phyloP scores from a whole-genome alignment of 1,284 basidiomycete genomes.

The Spongiforma sp. region DNA sequence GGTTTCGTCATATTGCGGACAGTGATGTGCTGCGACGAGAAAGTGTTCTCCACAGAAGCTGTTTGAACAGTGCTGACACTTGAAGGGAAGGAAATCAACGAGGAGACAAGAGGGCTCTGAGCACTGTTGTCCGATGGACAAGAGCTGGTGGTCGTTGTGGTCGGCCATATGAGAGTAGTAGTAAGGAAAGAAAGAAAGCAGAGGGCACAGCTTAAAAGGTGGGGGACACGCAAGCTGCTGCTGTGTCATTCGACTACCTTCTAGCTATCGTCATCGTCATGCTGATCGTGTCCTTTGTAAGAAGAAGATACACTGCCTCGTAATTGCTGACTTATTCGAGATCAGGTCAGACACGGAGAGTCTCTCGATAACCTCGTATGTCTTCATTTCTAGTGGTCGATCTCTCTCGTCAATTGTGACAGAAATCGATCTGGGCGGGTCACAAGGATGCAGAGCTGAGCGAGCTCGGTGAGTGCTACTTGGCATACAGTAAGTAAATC shows the following conservation, averaged over 20 bases:
- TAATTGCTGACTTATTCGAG: slow-evolving; percentile 32
- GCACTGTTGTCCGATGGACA: slow-evolving; percentile 75
- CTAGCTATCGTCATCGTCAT: slow-evolving; percentile 9
- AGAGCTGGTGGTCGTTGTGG: slow-evolving; percentile 52
- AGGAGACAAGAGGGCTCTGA: slow-evolving; percentile 64
- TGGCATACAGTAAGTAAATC: background rate
- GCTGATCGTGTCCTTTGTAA: slow-evolving; percentile 33
- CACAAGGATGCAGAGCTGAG: slow-evolving; percentile 85
- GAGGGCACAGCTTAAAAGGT: slow-evolving; percentile 25
- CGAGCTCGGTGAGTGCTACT: slow-evolving; percentile 68
- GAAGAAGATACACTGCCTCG: slow-evolving; percentile 1
- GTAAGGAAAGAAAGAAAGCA: background rate
- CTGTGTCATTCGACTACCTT: slow-evolving; percentile 9
- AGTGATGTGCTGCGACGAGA: slow-evolving; percentile 65
- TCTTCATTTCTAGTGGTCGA: too few relatives aligned
- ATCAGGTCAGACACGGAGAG: slow-evolving; percentile 76
- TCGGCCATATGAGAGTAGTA: slow-evolving; percentile 16
- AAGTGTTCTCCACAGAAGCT: slow-evolving; percentile 80
- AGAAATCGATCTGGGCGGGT: slow-evolving; percentile 79
- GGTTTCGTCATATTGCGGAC: slow-evolving; percentile 70
- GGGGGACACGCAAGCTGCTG: slow-evolving; percentile 28
- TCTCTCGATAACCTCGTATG: slow-evolving; percentile 70
- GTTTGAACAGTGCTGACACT: slow-evolving; percentile 72
- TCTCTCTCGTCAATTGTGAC: slow-evolving; percentile 3
- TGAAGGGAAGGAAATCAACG: slow-evolving; percentile 84